Evolutionary conservation across 2,329 filamentous ascomycete genomes (phyloP), one percentile per base, ranked within the genome.

Genomic region (Penicillium olsonii): DNA sequence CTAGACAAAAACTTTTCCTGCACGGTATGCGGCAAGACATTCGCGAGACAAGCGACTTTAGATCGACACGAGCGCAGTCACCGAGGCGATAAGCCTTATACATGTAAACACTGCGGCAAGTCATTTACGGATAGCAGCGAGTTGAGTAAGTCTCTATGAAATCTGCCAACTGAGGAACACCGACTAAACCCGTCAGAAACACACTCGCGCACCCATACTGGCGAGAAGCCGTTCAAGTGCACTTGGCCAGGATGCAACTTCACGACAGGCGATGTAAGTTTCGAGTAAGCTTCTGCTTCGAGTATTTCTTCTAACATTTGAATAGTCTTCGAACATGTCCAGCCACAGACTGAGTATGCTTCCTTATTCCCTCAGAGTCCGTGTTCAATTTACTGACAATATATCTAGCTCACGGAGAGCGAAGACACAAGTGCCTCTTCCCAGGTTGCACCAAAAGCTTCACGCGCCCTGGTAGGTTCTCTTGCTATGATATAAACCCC

Each of bases 111-210:
- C 18, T 75, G 72, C 41, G 69, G 68, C 12, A 75, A 75, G 51
- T 61, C 68, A 11, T 75, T 75, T 26, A 75, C 72, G 2, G 72
- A 75, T 50, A 75, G 72, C 48, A 75, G 72, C 51, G 72, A 75
- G 53, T 59, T 75, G 37, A 75, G 71, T 73, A 67, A 45, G 68
- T 53, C 6, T 17, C 10, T 8, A 7, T 4, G n/a, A 19, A 7
- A 12, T 42, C 33, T n/a, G 12, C 4, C 15, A 8, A 2, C 17
- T 3, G 7, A 14, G 8, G 15, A 4, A 3, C 14, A 29, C 11
- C 12, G 11, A 48, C 62, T 70, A 50, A 71, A 50, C 1, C n/a
- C 7, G 5, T 14, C 34, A 73, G 71, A 74, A 71, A 74, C 72
- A 1, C 72, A 75, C 54, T 70, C 67, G 35, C 65, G 71, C 39